These are phyloP conservation scores for Grifola frondosa DNA, from an alignment of 1,284 basidiomycete species.

Conservation along the genomic window DNA sequence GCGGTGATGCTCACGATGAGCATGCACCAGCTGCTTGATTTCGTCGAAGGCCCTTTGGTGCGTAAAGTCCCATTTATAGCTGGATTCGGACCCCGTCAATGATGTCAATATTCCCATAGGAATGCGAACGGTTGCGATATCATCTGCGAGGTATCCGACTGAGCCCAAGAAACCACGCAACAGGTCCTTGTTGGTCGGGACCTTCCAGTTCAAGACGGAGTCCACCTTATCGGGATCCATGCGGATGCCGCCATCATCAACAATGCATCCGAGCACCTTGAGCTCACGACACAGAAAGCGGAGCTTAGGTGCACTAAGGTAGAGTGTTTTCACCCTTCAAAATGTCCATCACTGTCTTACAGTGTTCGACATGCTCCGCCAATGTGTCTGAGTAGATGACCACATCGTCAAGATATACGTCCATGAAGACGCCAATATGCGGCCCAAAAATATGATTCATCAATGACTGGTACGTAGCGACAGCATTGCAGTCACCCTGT, in stretches of 20 bases:
- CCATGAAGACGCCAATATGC: slow-evolving; percentile 25
- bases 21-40: slow-evolving; percentile 20
- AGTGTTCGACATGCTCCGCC: slow-evolving; percentile 27
- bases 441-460: slow-evolving; percentile 34
- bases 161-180: slow-evolving; percentile 24
- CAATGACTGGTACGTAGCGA: slow-evolving; percentile 33
- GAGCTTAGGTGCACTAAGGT: slow-evolving; percentile 27
- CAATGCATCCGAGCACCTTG: slow-evolving; percentile 30
- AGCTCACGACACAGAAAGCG: slow-evolving; percentile 24
- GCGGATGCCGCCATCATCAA: slow-evolving; percentile 28
- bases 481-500: slow-evolving; percentile 36
- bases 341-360: slow-evolving; percentile 22
- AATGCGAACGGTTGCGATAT: slow-evolving; percentile 15
- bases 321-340: slow-evolving; percentile 25
- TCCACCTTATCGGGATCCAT: slow-evolving; percentile 34
- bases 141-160: slow-evolving; percentile 22
- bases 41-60: slow-evolving; percentile 30
- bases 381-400: slow-evolving; percentile 11
- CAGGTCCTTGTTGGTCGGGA: slow-evolving; percentile 18
- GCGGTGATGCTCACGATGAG: slow-evolving; percentile 16
- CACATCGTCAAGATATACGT: slow-evolving; percentile 17
- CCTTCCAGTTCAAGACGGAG: slow-evolving; percentile 31
- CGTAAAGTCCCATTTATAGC: slow-evolving; percentile 21
- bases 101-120: slow-evolving; percentile 19
- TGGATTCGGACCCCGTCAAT: slow-evolving; percentile 4